Percentiles rank a stretch among this genome's conserved stretches.
phyloP scores from a whole-genome alignment of 192 early-diverging fungal species.

The Spinellus fusiger region DNA sequence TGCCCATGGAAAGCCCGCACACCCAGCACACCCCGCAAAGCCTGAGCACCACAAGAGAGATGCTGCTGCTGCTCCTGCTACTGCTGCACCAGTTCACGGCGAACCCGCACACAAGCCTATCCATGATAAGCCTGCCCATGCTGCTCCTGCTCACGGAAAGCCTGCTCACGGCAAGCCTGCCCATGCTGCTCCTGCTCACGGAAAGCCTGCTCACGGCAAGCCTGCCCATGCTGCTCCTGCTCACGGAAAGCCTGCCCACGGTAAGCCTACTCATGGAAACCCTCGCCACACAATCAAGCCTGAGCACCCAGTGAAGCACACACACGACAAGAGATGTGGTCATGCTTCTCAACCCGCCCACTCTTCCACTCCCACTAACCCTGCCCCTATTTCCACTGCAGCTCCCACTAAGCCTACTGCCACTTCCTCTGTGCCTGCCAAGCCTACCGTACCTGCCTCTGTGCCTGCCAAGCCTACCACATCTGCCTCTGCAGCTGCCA shows the following conservation, averaged over 20 bases:
- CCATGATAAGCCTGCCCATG: too few relatives aligned
- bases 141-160: too few relatives aligned
- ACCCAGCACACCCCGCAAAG: too few relatives aligned
- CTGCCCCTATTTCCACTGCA: slow-evolving; percentile 7
- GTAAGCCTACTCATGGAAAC: slow-evolving; percentile 11
- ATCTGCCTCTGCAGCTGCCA: background rate
- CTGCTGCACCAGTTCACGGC: background rate
- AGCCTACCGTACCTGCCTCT: too few relatives aligned
- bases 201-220: slow-evolving; percentile 10
- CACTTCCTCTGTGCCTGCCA: background rate
- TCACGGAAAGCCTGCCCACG: too few relatives aligned
- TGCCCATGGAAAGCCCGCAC: too few relatives aligned
- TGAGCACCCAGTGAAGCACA: too few relatives aligned
- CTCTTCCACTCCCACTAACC: slow-evolving; percentile 4
- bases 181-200: background rate
- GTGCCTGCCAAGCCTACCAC: slow-evolving; percentile 14
- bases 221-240: slow-evolving; percentile 3
- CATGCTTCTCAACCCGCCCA: too few relatives aligned
- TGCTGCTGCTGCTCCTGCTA: background rate
- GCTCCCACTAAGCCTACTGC: slow-evolving; percentile 6
- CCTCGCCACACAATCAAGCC: slow-evolving; percentile 3
- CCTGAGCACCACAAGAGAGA: too few relatives aligned
- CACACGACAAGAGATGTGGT: slow-evolving; percentile 14
- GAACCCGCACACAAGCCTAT: too few relatives aligned
- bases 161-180: too few relatives aligned